Percentiles rank a stretch among this genome's conserved stretches.
Evolutionary conservation across 345 rosid genomes (phyloP).

Genomic region (Gossypium sturtianum): DNA sequence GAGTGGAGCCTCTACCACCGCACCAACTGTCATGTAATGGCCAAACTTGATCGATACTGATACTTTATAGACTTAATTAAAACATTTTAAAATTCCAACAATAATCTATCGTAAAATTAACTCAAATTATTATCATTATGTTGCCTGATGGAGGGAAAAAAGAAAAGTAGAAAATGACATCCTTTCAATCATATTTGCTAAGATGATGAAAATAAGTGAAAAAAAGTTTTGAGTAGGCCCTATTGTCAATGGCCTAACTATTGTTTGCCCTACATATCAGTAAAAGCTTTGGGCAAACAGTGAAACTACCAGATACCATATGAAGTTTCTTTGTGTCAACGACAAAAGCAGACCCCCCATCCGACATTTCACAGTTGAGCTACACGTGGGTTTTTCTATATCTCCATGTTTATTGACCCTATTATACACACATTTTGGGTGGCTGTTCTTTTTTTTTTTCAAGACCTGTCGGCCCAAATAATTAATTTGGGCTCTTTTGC

Average conservation of each 20-base stretch:
- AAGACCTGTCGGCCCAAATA: background rate
- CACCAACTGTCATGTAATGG: too few species aligned
- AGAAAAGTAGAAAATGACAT: too few species aligned
- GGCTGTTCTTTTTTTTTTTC: background rate
- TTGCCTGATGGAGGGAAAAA: too few species aligned
- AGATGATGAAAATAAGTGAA: background rate
- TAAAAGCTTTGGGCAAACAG: background rate
- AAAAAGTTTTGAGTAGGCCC: background rate
- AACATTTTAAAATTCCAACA: too few species aligned
- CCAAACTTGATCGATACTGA: too few species aligned
- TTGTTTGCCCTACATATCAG: background rate
- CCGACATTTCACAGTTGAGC: background rate
- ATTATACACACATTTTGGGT: background rate
- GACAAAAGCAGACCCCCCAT: background rate
- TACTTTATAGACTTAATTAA: too few species aligned
- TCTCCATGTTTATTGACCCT: background rate
- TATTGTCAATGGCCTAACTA: constrained; percentile 1
- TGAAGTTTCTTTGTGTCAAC: too few species aligned
- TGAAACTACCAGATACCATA: background rate
- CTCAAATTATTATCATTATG: too few species aligned
- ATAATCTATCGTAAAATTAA: too few species aligned
- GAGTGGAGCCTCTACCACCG: too few species aligned
- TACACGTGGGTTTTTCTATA: constrained; percentile 1
- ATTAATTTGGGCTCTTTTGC: background rate
- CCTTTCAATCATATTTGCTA: too few species aligned